Evolutionary conservation across 106 monocot species (phyloP).

Genomic region (Phalaenopsis aphrodite): DNA sequence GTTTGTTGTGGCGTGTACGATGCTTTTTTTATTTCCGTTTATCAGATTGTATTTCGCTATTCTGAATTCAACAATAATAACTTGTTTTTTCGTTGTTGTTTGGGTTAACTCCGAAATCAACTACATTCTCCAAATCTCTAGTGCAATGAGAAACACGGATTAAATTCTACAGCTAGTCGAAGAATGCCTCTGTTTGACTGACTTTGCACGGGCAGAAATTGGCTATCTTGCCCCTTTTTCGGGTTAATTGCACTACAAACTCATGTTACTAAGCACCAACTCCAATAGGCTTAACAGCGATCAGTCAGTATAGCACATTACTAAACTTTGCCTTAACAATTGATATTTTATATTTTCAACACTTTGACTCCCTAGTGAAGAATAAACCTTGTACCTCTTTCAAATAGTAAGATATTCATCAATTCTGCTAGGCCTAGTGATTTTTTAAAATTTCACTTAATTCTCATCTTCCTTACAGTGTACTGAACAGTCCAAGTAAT

Average conservation of each 20-base stretch:
- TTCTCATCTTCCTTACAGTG: neutral
- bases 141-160: neutral
- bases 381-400: neutral
- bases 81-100: too few relatives aligned
- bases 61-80: too few relatives aligned
- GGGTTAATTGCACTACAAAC: too few relatives aligned
- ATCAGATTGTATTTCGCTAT: too few relatives aligned
- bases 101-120: too few relatives aligned
- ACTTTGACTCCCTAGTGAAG: neutral
- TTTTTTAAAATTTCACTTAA: neutral
- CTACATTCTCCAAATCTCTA: neutral
- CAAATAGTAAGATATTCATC: neutral
- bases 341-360: neutral
- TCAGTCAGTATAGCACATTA: too few relatives aligned
- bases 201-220: neutral
- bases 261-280: too few relatives aligned
- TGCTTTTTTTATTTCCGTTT: too few relatives aligned
- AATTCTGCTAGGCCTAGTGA: neutral
- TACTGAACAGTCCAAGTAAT: neutral
- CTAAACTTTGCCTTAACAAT: neutral
- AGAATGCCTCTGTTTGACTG: neutral
- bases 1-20: too few relatives aligned
- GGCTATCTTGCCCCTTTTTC: neutral
- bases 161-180: neutral
- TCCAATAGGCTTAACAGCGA: too few relatives aligned